Conservation (phyloP, 2,329 filamentous ascomycete species). For the Diaporthe ampelina region DNA sequence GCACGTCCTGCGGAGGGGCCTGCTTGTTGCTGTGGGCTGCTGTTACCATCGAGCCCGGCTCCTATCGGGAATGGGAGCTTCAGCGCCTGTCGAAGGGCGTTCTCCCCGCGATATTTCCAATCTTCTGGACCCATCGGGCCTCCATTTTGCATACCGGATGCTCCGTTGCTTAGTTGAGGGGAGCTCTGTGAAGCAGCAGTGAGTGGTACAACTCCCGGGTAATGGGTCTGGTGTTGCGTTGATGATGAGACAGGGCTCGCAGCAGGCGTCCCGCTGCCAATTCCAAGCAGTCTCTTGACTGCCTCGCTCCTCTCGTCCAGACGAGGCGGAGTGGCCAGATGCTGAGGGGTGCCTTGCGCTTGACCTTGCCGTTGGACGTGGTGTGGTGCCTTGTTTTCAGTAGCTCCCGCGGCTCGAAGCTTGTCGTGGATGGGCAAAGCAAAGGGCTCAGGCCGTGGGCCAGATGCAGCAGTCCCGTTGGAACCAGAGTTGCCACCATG, state of each 20-base stretch:
- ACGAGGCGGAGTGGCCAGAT: constrained; percentile 33
- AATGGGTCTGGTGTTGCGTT: constrained; percentile 1
- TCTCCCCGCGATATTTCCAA: constrained; percentile 38
- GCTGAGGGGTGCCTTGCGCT: constrained; percentile 7
- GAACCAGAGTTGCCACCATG: constrained; percentile 45
- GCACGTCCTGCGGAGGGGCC: constrained; percentile 35
- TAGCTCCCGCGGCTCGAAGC: constrained; percentile 2
- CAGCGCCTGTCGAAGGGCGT: constrained; percentile 40
- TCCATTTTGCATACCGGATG: neutral
- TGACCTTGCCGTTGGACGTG: constrained; percentile 1
- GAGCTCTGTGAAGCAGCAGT: constrained; percentile 11
- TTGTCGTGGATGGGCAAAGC: constrained; percentile 33
- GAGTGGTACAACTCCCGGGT: neutral
- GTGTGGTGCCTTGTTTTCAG: constrained; percentile 17
- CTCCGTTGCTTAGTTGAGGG: constrained; percentile 33
- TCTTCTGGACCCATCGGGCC: constrained; percentile 28
- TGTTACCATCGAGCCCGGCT: constrained; percentile 36
- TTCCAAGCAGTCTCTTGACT: constrained; percentile 38
- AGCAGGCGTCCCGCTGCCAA: constrained; percentile 6
- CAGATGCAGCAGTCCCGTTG: constrained; percentile 22
- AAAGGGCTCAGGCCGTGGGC: constrained; percentile 18
- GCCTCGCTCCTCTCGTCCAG: constrained; percentile 37
- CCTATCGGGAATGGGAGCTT: constrained; percentile 36
- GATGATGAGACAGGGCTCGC: constrained; percentile 1
- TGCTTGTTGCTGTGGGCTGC: constrained; percentile 30